Evolutionary conservation across 352 stramenopile genomes (phyloP).

Genomic region (Pythium graminicola): DNA sequence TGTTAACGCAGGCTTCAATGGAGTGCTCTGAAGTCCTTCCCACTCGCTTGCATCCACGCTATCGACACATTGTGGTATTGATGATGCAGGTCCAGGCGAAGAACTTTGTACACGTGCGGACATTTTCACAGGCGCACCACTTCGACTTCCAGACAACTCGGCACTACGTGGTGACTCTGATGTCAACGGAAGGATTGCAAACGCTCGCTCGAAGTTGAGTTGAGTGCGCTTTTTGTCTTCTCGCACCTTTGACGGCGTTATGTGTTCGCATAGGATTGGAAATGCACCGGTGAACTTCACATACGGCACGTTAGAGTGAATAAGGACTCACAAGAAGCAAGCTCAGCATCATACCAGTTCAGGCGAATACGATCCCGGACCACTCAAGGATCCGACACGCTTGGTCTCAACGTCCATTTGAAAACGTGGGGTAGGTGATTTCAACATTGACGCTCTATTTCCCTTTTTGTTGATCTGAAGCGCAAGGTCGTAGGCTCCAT

Average conservation of each 20-base stretch:
- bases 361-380: slow-evolving; percentile 38
- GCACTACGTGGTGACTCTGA: not conserved
- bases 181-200: slow-evolving; percentile 15
- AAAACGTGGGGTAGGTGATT: slow-evolving; percentile 49
- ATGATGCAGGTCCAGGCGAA: not conserved
- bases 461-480: slow-evolving; percentile 27
- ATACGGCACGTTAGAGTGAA: not conserved
- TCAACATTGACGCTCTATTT: slow-evolving; percentile 31
- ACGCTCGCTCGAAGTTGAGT: slow-evolving; percentile 14
- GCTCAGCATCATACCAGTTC: slow-evolving; percentile 29
- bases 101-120: not conserved
- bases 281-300: slow-evolving; percentile 45
- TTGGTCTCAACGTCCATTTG: not conserved
- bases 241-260: slow-evolving; percentile 14
- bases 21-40: slow-evolving; percentile 21
- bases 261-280: slow-evolving; percentile 28
- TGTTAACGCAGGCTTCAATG: slow-evolving; percentile 33
- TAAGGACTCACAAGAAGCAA: not conserved
- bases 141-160: not conserved
- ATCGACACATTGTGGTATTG: not conserved
- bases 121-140: not conserved
- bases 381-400: slow-evolving; percentile 9
- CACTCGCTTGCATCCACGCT: slow-evolving; percentile 1
- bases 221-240: slow-evolving; percentile 12
- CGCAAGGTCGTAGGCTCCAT: slow-evolving; percentile 32